Base-by-base conservation (phyloP, 306 rosid species). In the Cyclanthera cordifolia region DNA sequence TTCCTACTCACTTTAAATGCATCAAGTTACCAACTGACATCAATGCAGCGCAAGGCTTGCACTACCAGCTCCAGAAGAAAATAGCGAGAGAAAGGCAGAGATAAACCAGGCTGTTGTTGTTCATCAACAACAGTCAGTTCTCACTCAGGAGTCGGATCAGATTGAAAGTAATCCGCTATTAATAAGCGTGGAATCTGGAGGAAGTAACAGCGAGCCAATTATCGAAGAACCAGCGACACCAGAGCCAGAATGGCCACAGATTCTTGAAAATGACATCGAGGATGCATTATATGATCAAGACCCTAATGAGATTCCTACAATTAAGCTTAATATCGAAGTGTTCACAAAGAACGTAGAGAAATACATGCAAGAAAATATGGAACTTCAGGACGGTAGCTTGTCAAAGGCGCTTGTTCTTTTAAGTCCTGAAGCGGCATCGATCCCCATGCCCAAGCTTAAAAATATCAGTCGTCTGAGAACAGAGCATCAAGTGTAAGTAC, bases 401-500 rank as follows among this genome's bases (percentile, higher is more conserved):
- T 74, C 91, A 49, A 70, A 53, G 39, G 75, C 84, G 21, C 24
- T 85, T 15, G 86, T 86, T 46, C 14, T 49, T 2, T 16, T 79
- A 15, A 46, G 58, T 57, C 53, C 55, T 20, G 43, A 72, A 57
- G 72, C 67, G 9, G 43, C 78, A 7, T 60, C 57, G 27, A 66
- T 30, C 23, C 81, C 66, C 19, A 9, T 47, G 28, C 83, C 73
- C 27, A 82, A 75, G 48, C n/a, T 85, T 66, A 91, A 91, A 70
- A 14, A 47, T 52, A 84, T 27, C 10, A 69, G 79, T 48, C 86
- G 96, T 20, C 74, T 91, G 48, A 75, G 83, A 47, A 91, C 94
- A 0, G 80, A 78, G 59, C 94, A 85, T 8, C 21, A 37, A 21
- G 94, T 82, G 97, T 91, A 86, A 84, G 95, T 82, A 55, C 24